Evolutionary conservation across 2,329 filamentous ascomycete genomes (phyloP).

Genomic region (Hysterium pulicare): DNA sequence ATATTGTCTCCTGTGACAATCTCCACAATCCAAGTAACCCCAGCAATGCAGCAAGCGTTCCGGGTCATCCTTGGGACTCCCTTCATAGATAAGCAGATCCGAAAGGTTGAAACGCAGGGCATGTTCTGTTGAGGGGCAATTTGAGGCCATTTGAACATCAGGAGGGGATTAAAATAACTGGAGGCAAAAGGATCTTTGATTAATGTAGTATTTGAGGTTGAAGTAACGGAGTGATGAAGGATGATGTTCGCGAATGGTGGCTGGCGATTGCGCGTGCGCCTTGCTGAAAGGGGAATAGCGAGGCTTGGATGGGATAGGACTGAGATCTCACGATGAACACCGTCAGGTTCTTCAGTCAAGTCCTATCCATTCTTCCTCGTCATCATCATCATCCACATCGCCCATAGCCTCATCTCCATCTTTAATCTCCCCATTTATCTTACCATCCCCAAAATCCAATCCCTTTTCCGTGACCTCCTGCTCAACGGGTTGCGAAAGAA

Average conservation of each 20-base stretch:
- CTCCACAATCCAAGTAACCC: slow-evolving; percentile 34
- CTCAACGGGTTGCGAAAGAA: slow-evolving; percentile 55
- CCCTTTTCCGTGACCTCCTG: slow-evolving; percentile 20
- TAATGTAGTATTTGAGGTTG: too few relatives aligned
- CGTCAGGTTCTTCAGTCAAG: slow-evolving; percentile 47
- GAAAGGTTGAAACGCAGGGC: background rate
- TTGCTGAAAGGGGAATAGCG: background rate
- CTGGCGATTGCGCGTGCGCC: background rate
- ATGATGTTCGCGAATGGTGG: background rate
- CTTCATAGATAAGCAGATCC: background rate
- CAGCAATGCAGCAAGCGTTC: slow-evolving; percentile 31
- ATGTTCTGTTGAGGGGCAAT: background rate
- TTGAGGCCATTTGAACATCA: background rate
- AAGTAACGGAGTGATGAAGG: too few relatives aligned
- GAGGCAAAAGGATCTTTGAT: too few relatives aligned
- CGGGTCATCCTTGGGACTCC: slow-evolving; percentile 26
- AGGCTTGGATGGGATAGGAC: too few relatives aligned
- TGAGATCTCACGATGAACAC: too few relatives aligned
- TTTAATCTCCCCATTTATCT: slow-evolving; percentile 23
- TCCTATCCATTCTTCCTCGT: slow-evolving; percentile 53
- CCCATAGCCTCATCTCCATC: slow-evolving; percentile 25
- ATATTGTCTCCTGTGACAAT: slow-evolving; percentile 32
- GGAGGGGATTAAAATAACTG: too few relatives aligned
- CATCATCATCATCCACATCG: slow-evolving; percentile 40
- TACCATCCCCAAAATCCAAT: slow-evolving; percentile 28